These are phyloP conservation scores for Penicillium digitatum DNA, from an alignment of 2,329 filamentous ascomycete species.

Conservation along the genomic window DNA sequence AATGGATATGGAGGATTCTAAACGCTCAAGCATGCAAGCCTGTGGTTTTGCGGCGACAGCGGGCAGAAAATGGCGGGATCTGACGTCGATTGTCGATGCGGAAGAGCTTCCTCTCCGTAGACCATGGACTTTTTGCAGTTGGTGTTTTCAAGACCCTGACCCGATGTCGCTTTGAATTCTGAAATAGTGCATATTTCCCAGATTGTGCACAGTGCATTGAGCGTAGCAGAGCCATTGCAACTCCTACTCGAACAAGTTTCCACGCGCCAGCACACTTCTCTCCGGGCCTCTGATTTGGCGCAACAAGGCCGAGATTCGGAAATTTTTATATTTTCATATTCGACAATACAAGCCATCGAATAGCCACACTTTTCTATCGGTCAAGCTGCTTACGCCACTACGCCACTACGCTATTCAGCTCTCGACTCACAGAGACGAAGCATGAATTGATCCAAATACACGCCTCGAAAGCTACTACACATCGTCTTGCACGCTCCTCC, in stretches of 20 bases:
- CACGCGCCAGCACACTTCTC: not conserved
- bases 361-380: not conserved
- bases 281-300: not conserved
- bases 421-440: conserved; percentile 11
- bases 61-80: conserved; percentile 14
- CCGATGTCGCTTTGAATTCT: not conserved
- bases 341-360: not conserved
- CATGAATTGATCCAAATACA: conserved; percentile 17
- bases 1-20: conserved; percentile 1
- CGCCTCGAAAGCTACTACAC: not conserved
- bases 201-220: not conserved
- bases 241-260: not conserved
- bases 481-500: not conserved
- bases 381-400: not conserved
- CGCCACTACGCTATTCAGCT: not conserved
- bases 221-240: not conserved
- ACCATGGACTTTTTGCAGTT: conserved; percentile 5
- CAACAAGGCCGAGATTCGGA: not conserved
- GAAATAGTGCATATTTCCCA: not conserved
- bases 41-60: conserved; percentile 2
- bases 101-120: conserved; percentile 21
- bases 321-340: not conserved
- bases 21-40: conserved; percentile 3
- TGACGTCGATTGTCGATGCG: conserved; percentile 29
- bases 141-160: not conserved